Base-by-base conservation (phyloP, 75 land plant species). In the Pseudotsuga menziesii region DNA sequence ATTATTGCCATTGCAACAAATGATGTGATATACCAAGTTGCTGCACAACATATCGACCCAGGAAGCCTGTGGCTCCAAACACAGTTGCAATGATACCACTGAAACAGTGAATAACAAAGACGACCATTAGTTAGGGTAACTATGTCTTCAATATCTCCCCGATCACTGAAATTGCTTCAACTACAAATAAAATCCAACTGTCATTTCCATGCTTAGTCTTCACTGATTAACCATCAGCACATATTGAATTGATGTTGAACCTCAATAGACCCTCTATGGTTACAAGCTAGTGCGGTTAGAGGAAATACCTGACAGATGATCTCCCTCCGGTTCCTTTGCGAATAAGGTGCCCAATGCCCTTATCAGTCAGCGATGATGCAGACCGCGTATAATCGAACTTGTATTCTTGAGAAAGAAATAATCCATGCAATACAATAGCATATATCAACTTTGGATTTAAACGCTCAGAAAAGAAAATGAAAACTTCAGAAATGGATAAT, bases 1-100 rank as follows among this genome's bases (percentile, higher is more conserved):
- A 54, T 13, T 17, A 22, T 20, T 22, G 22, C 4, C 19, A 52
- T 20, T 52, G 22, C 8, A 55, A 73, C 13, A 75, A 64, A 55
- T 0, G 6, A 29, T 25, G 23, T 22, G 75, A 79, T 77, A 76
- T 70, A 96, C 99, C 99, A 44, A 97, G 95, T 72, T 97, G 95
- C 61, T 92, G 92, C 39, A 97, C 99, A 56, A 97, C 88, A 86
- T 92, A 94, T 29, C 98, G 98, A 57, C 98, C 99, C 59, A 97
- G 91, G 84, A 94, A 92, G 3, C 99, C 99, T 44, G 99, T 94
- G 63, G 95, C 91, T 76, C 99, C 99, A 89, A 97, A 97, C 1
- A 97, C 97, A 3, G 95, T 86, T 23, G 97, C 95, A 71, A 97
- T 83, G 79, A 94, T 89, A 20, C 99, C 99, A 86, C 99, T 97